Evolutionary conservation across 2,329 filamentous ascomycete genomes (phyloP).

Genomic region (Neonectria neomacrospora): DNA sequence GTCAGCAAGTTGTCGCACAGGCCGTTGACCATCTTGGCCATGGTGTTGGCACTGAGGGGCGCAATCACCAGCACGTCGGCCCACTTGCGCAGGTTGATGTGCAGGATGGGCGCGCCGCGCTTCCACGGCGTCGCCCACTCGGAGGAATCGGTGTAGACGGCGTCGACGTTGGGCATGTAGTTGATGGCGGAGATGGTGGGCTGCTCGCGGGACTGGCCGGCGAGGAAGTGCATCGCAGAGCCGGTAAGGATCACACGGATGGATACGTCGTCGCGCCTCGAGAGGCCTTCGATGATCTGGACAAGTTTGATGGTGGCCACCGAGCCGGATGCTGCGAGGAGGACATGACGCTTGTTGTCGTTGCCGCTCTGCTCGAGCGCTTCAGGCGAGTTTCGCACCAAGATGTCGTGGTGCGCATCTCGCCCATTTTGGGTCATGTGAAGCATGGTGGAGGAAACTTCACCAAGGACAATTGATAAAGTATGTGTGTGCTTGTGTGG

Average conservation of each 20-base stretch:
- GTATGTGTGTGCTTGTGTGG: neutral
- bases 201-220: conserved; percentile 80
- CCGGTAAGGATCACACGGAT: conserved; percentile 87
- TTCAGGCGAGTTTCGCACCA: conserved; percentile 44
- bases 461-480: neutral
- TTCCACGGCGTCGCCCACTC: conserved; percentile 86
- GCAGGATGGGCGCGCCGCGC: conserved; percentile 81
- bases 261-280: conserved; percentile 66
- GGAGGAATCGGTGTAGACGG: conserved; percentile 82
- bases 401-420: conserved; percentile 39
- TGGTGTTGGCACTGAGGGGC: conserved; percentile 83
- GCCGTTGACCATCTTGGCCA: conserved; percentile 85
- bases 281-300: conserved; percentile 70
- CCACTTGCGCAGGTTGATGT: conserved; percentile 87
- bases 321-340: conserved; percentile 59
- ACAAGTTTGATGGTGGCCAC: conserved; percentile 92
- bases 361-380: conserved; percentile 47
- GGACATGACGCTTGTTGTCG: conserved; percentile 56
- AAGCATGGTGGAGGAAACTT: conserved; percentile 31
- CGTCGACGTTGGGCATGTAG: conserved; percentile 77
- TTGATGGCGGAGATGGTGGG: conserved; percentile 71
- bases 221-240: conserved; percentile 79
- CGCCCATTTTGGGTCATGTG: conserved; percentile 36
- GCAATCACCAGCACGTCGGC: conserved; percentile 83
- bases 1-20: conserved; percentile 82